These are phyloP conservation scores for Sporothrix humicola DNA, from an alignment of 2,329 filamentous ascomycete genomes.

Conservation along the genomic window DNA sequence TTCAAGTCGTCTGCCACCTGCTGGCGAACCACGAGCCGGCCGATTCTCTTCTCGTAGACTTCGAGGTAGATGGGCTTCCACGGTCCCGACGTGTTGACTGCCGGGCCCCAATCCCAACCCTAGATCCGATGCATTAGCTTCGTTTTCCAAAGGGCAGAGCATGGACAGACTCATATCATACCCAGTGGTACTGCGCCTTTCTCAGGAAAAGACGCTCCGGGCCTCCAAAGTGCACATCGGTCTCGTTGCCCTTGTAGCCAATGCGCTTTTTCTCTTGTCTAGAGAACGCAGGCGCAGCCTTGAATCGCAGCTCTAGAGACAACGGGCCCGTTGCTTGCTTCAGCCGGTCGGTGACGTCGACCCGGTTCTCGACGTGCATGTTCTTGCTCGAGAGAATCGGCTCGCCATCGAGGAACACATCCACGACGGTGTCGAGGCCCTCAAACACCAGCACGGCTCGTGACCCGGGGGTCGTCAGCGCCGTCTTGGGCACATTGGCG, in stretches of 20 bases:
- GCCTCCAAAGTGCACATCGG: slow-evolving; percentile 61
- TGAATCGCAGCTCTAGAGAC: slow-evolving; percentile 6
- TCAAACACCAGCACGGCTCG: slow-evolving; percentile 62
- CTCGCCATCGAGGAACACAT: slow-evolving; percentile 47
- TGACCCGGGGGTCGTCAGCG: not conserved
- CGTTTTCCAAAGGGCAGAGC: not conserved
- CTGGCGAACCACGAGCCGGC: not conserved
- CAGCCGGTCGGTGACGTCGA: not conserved
- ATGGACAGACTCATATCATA: not conserved
- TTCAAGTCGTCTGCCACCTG: not conserved
- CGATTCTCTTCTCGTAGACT: not conserved
- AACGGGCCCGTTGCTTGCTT: not conserved
- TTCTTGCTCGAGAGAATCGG: not conserved
- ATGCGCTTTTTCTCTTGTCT: slow-evolving; percentile 46
- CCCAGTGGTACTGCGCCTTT: slow-evolving; percentile 35
- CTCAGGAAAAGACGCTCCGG: slow-evolving; percentile 50
- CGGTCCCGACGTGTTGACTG: slow-evolving; percentile 65
- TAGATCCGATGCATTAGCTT: slow-evolving; percentile 64
- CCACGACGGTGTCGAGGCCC: slow-evolving; percentile 68
- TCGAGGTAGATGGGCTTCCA: slow-evolving; percentile 44
- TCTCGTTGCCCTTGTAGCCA: slow-evolving; percentile 67
- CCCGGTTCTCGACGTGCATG: not conserved
- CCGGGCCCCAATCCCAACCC: slow-evolving; percentile 75
- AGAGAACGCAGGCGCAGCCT: slow-evolving; percentile 52
- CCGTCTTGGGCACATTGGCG: slow-evolving; percentile 45